Conservation (phyloP, 2,329 filamentous ascomycete genomes). For the Epichloe gansuensis region DNA sequence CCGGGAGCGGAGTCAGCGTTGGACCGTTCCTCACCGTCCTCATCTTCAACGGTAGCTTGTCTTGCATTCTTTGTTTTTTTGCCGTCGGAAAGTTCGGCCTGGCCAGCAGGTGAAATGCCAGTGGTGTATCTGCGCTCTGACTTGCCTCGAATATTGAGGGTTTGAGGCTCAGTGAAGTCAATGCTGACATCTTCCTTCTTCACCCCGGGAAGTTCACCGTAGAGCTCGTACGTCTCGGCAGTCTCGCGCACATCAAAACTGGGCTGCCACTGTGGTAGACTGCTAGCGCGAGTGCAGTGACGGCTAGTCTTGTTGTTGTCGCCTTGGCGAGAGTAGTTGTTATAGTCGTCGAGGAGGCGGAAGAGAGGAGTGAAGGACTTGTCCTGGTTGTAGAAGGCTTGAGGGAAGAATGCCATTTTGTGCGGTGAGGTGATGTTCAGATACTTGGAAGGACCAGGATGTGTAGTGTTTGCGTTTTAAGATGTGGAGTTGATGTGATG, state of each 20-base stretch:
- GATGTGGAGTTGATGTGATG: background rate
- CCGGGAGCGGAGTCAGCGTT: constrained; percentile 7
- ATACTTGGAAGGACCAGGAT: constrained; percentile 8
- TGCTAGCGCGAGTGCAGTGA: constrained; percentile 14
- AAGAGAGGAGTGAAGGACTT: constrained; percentile 47
- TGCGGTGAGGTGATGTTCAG: constrained; percentile 11
- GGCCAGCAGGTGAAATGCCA: constrained; percentile 34
- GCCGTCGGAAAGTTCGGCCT: constrained; percentile 35
- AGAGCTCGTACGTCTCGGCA: constrained; percentile 55
- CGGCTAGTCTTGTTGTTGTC: constrained; percentile 14
- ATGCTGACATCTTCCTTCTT: constrained; percentile 62
- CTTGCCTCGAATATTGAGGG: constrained; percentile 56
- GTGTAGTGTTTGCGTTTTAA: background rate
- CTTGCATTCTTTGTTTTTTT: constrained; percentile 29
- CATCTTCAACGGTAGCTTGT: constrained; percentile 56
- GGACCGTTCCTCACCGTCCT: constrained; percentile 21
- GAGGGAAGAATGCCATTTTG: constrained; percentile 50
- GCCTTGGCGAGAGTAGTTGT: constrained; percentile 37
- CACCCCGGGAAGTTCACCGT: constrained; percentile 68
- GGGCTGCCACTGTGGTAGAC: constrained; percentile 50
- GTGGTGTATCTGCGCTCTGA: constrained; percentile 51
- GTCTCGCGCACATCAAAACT: constrained; percentile 70
- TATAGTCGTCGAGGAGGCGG: constrained; percentile 51
- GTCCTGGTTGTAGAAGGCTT: constrained; percentile 35
- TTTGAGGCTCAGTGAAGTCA: constrained; percentile 67